Evolutionary conservation across 2,329 filamentous ascomycete species (phyloP), one percentile per base, ranked within the genome.

Genomic region (Hypoxylon sp.): DNA sequence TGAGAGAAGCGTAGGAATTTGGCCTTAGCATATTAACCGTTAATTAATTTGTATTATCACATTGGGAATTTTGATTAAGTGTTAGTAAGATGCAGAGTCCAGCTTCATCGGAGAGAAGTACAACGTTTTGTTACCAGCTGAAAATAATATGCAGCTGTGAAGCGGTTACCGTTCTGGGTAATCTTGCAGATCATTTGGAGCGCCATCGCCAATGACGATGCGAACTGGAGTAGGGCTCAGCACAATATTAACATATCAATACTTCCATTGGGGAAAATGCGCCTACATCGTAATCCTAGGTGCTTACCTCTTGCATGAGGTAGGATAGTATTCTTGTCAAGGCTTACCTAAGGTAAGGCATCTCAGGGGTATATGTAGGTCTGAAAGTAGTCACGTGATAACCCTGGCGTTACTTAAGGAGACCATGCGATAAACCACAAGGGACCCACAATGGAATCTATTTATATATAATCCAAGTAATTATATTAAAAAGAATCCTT

Each of bases 141-240:
- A 57, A 53, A n/a, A n/a, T n/a, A 37, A 5, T 2, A 37, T 27
- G 6, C 21, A 30, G 39, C 53, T 57, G 29, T 39, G 9, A 41
- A 8, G 27, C 30, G 30, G 37, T 48, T 60, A 16, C 55, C 55
- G 9, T 60, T 60, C 30, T 16, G 2, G 43, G 55, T 39, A n/a
- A 12, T 8, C 27, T 11, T 29, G 41, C 37, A 12, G 29, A n/a
- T 27, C 34, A 30, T 30, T 37, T 32, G 11, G n/a, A 32, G n/a
- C 14, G 3, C 27, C 52, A 16, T 37, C 32, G 14, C 60, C 60
- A 62, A 62, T 57, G 52, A 12, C 16, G 37, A 65, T 52, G 37
- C 7, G 46, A n/a, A 16, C 7, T 9, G 9, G 16, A 25, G 32
- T 23, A 39, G 27, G 23, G 27, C 14, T 25, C 11, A 52, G 37